A percentile compares a stretch with the other conserved stretches of the same genome.
Conservation (phyloP, 2,329 filamentous ascomycete species). For the Xylariaceae sp. region DNA sequence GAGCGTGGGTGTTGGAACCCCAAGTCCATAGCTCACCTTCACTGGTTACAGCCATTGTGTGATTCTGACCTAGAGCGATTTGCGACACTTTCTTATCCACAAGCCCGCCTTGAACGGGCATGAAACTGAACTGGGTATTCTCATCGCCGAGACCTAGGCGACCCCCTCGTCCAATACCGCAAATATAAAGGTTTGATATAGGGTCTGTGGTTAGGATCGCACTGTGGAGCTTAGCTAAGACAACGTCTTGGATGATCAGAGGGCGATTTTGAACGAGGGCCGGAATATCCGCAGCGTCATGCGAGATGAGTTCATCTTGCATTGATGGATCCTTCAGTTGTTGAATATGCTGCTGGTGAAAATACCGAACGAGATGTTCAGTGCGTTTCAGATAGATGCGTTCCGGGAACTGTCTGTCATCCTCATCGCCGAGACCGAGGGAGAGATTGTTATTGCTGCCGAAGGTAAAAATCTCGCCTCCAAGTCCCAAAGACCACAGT, state of each 20-base stretch:
- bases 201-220: constrained; percentile 85
- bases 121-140: constrained; percentile 82
- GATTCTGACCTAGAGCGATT: constrained; percentile 88
- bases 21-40: constrained; percentile 91
- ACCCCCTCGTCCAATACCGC: constrained; percentile 86
- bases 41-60: constrained; percentile 81
- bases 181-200: constrained; percentile 87
- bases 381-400: constrained; percentile 75
- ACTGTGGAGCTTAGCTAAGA: constrained; percentile 88
- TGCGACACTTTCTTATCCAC: constrained; percentile 69
- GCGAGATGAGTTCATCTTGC: constrained; percentile 32
- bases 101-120: constrained; percentile 75
- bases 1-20: constrained; percentile 83
- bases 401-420: constrained; percentile 91
- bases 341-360: constrained; percentile 67
- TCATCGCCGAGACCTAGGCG: constrained; percentile 88
- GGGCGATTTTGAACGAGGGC: constrained; percentile 69
- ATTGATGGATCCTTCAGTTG: constrained; percentile 33
- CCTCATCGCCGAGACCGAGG: constrained; percentile 89
- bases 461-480: constrained; percentile 89
- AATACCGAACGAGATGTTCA: constrained; percentile 69
- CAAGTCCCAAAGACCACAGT: constrained; percentile 36
- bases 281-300: constrained; percentile 58
- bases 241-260: constrained; percentile 74
- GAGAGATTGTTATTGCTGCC: constrained; percentile 96